phyloP scores from a whole-genome alignment of 2,329 filamentous ascomycete genomes.

The Cladosporium velox region DNA sequence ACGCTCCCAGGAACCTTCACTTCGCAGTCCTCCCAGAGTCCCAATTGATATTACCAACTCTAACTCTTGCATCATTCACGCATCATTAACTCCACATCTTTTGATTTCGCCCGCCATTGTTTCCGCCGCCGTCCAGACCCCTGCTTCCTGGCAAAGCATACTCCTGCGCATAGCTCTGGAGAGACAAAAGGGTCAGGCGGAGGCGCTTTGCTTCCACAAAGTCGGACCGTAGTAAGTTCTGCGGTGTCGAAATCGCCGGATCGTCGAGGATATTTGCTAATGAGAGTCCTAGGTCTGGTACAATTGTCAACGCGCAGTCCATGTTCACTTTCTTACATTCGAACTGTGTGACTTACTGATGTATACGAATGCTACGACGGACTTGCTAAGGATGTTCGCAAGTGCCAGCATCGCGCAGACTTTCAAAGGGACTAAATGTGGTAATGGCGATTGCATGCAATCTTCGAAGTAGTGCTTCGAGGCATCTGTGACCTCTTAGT shows the following conservation, averaged over 20 bases:
- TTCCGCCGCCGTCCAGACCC: neutral
- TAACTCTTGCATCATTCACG: neutral
- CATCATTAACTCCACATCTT: neutral
- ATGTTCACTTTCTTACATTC: neutral
- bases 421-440: constrained; percentile 9
- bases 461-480: constrained; percentile 20
- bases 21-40: neutral
- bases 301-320: neutral
- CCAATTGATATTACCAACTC: neutral
- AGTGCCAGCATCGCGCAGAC: constrained; percentile 16
- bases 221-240: neutral
- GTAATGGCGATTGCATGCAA: constrained; percentile 12
- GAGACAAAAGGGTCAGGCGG: neutral
- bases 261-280: constrained; percentile 9
- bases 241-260: neutral
- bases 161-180: constrained; percentile 10
- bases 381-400: constrained; percentile 15
- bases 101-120: neutral
- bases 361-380: constrained; percentile 16
- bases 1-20: neutral
- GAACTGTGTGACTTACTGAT: neutral
- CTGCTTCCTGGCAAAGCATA: neutral
- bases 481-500: neutral
- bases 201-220: constrained; percentile 12
- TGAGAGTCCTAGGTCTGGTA: constrained; percentile 11